Percentiles rank a stretch among this genome's conserved stretches.
Evolutionary conservation across 2,329 filamentous ascomycete genomes (phyloP).

Genomic region (Epichloe elymi): DNA sequence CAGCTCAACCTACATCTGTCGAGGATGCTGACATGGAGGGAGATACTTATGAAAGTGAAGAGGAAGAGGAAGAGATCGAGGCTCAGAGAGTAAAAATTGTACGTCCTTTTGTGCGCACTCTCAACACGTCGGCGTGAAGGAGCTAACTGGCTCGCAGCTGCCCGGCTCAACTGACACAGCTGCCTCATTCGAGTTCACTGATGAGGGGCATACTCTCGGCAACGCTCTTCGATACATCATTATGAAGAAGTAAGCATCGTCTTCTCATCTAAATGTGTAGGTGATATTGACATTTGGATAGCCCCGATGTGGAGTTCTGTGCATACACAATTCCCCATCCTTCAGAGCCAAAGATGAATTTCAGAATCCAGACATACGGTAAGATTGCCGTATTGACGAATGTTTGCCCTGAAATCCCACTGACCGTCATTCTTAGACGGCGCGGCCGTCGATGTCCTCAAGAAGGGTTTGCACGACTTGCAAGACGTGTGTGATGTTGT

Average conservation of each 20-base stretch:
- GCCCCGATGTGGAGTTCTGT: constrained; percentile 93
- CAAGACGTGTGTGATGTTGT: constrained; percentile 90
- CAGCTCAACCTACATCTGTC: constrained; percentile 21
- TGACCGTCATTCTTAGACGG: constrained; percentile 40
- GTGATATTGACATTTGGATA: constrained; percentile 23
- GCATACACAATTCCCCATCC: constrained; percentile 97
- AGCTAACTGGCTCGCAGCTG: constrained; percentile 39
- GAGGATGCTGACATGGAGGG: constrained; percentile 22
- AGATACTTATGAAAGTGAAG: constrained; percentile 17
- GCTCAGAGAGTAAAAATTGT: constrained; percentile 50
- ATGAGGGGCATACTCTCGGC: constrained; percentile 89
- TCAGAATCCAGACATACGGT: constrained; percentile 96
- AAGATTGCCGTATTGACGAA: constrained; percentile 19
- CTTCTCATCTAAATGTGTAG: background rate
- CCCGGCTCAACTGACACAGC: constrained; percentile 76
- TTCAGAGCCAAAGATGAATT: constrained; percentile 90
- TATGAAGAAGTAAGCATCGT: constrained; percentile 77
- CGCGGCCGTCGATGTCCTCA: constrained; percentile 70
- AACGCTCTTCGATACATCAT: constrained; percentile 92
- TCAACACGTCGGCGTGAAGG: background rate
- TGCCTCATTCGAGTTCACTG: constrained; percentile 87
- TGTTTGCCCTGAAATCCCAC: background rate
- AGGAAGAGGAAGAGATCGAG: constrained; percentile 34
- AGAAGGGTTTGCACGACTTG: constrained; percentile 80
- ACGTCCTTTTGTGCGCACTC: constrained; percentile 11